Evolutionary conservation across 495 filamentous ascomycete genomes (phyloP).

Genomic region (Xeromyces bisporus): DNA sequence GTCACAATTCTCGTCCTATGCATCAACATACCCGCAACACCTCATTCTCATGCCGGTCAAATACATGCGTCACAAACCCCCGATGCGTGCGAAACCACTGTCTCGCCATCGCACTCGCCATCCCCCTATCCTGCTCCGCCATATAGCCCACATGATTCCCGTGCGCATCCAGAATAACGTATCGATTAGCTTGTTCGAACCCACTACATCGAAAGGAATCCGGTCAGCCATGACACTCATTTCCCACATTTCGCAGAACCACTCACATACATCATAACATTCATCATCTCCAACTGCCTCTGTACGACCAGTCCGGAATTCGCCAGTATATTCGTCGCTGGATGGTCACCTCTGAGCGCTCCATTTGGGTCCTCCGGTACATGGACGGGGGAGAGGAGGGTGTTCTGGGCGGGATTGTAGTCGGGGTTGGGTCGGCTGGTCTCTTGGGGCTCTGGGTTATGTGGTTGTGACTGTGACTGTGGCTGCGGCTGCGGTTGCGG

Average conservation of each 20-base stretch:
- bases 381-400: constrained; percentile 34
- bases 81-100: constrained; percentile 51
- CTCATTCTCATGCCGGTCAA: constrained; percentile 47
- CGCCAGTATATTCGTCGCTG: constrained; percentile 38
- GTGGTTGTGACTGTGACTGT: constrained; percentile 2
- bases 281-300: constrained; percentile 52
- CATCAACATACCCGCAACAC: constrained; percentile 36
- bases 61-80: constrained; percentile 54
- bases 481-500: background rate
- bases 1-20: background rate
- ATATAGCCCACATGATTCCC: constrained; percentile 54
- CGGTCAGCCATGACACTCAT: background rate
- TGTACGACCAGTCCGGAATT: constrained; percentile 51
- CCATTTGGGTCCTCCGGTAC: constrained; percentile 46
- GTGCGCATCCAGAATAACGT: constrained; percentile 53
- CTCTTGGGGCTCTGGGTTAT: constrained; percentile 2
- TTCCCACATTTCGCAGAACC: background rate
- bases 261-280: constrained; percentile 41
- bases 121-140: constrained; percentile 47
- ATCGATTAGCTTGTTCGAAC: constrained; percentile 59
- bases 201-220: constrained; percentile 20
- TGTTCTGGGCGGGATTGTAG: constrained; percentile 29
- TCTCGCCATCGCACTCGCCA: constrained; percentile 39
- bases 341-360: constrained; percentile 44
- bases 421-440: constrained; percentile 4